Conservation (phyloP, 140 eudicot genomes). For the Senecio squalidus region DNA sequence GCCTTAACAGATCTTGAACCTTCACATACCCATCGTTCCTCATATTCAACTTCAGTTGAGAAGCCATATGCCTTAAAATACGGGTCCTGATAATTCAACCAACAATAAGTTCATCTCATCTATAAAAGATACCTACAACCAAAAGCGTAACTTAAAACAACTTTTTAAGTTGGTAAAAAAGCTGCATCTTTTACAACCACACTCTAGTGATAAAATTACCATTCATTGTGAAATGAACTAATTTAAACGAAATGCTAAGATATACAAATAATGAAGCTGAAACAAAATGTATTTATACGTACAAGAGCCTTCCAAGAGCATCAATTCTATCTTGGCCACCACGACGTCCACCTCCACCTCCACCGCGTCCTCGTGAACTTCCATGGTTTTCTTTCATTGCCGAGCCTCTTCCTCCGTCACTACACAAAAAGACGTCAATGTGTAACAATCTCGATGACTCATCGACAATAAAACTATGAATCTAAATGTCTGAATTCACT, state of each 20-base stretch:
- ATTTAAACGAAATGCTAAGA: neutral
- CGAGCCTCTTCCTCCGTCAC: conserved; percentile 56
- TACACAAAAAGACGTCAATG: conserved; percentile 15
- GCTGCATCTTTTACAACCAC: neutral
- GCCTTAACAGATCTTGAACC: conserved; percentile 69
- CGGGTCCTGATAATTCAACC: conserved; percentile 54
- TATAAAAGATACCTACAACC: neutral
- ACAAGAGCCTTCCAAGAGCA: conserved; percentile 94
- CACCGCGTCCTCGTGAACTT: conserved; percentile 49
- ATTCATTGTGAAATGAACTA: neutral
- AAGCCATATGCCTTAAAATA: conserved; percentile 79
- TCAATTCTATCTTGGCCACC: conserved; percentile 62
- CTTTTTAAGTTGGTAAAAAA: no score
- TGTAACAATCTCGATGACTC: neutral
- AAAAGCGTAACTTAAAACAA: neutral
- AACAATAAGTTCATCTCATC: conserved; percentile 11
- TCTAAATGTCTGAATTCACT: neutral
- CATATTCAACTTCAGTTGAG: conserved; percentile 65
- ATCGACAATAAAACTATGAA: neutral
- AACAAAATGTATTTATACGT: conserved; percentile 28
- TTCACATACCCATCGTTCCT: conserved; percentile 88
- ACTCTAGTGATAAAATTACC: neutral
- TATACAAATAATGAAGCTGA: neutral
- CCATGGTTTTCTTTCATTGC: conserved; percentile 35
- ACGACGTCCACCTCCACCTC: conserved; percentile 42